Conservation (phyloP, 257 asterid genomes). For the Salvia rosmarinus region DNA sequence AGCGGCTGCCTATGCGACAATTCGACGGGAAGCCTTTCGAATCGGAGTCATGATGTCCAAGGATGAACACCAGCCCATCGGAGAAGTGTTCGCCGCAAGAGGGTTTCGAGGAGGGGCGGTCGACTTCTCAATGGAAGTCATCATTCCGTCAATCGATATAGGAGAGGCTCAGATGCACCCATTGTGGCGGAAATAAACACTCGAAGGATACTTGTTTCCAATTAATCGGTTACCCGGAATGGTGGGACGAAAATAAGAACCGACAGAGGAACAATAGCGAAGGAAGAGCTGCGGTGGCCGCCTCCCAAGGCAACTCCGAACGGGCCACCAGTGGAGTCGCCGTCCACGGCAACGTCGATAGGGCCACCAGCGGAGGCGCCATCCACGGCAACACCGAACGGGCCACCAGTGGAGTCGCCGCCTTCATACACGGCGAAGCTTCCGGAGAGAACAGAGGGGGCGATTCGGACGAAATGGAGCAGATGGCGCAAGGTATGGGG, state of each 20-base stretch:
- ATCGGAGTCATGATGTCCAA: constrained; percentile 14
- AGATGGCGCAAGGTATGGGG: too few species aligned
- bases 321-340: too few species aligned
- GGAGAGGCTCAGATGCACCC: constrained; percentile 15
- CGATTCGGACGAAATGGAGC: background rate
- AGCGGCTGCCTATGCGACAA: constrained; percentile 2
- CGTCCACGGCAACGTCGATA: background rate
- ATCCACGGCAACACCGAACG: too few species aligned
- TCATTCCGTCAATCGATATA: constrained; percentile 3
- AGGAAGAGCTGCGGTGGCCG: background rate
- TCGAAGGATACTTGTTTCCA: background rate
- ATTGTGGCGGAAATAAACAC: background rate
- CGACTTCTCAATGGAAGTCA: background rate
- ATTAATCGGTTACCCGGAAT: background rate
- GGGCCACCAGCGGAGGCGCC: background rate
- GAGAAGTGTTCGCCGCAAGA: constrained; percentile 4
- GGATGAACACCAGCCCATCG: background rate
- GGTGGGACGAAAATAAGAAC: background rate
- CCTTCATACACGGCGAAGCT: background rate
- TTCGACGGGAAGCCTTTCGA: background rate
- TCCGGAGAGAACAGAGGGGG: background rate
- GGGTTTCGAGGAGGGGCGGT: background rate
- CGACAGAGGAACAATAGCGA: background rate
- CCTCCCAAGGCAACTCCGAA: too few species aligned
- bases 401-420: background rate